Conservation (phyloP, 495 filamentous ascomycete genomes). For the Glonium stellatum region DNA sequence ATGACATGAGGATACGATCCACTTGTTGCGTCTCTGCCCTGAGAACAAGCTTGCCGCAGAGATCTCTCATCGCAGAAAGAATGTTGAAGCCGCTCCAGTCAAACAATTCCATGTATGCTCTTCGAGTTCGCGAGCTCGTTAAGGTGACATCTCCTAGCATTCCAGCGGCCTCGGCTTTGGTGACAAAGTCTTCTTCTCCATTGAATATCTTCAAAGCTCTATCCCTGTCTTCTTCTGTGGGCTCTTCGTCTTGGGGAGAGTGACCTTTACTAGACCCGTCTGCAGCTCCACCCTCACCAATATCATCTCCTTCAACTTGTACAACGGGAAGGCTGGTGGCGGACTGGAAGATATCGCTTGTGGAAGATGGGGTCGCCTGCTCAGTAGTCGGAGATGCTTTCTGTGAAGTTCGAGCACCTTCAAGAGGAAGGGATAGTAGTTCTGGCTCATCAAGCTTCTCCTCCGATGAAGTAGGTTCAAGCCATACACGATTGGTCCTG, state of each 20-base stretch:
- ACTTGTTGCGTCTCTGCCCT: slow-evolving; percentile 95
- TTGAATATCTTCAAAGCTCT: slow-evolving; percentile 77
- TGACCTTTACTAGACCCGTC: slow-evolving; percentile 19
- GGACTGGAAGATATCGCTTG: slow-evolving; percentile 41
- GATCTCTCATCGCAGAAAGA: slow-evolving; percentile 64
- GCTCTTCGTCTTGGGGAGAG: slow-evolving; percentile 30
- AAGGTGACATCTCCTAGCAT: slow-evolving; percentile 78
- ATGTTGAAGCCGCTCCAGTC: slow-evolving; percentile 81
- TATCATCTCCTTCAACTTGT: slow-evolving; percentile 38
- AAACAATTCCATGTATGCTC: slow-evolving; percentile 88
- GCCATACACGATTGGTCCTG: slow-evolving; percentile 31
- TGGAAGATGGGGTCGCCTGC: slow-evolving; percentile 30
- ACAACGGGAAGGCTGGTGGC: slow-evolving; percentile 45
- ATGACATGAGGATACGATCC: slow-evolving; percentile 83
- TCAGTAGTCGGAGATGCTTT: slow-evolving; percentile 25
- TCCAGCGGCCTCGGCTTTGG: slow-evolving; percentile 69
- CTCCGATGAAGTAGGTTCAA: slow-evolving; percentile 39
- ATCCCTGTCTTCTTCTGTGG: slow-evolving; percentile 60
- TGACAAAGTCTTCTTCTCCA: slow-evolving; percentile 73
- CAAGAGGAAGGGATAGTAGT: slow-evolving; percentile 40
- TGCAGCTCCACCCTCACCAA: slow-evolving; percentile 6
- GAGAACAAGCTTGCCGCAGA: slow-evolving; percentile 77
- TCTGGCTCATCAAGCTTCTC: slow-evolving; percentile 37
- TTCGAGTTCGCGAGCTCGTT: slow-evolving; percentile 57
- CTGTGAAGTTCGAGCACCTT: slow-evolving; percentile 31